These are phyloP conservation scores for Microdochium paspali DNA, from an alignment of 2,329 filamentous ascomycete genomes.

Conservation along the genomic window DNA sequence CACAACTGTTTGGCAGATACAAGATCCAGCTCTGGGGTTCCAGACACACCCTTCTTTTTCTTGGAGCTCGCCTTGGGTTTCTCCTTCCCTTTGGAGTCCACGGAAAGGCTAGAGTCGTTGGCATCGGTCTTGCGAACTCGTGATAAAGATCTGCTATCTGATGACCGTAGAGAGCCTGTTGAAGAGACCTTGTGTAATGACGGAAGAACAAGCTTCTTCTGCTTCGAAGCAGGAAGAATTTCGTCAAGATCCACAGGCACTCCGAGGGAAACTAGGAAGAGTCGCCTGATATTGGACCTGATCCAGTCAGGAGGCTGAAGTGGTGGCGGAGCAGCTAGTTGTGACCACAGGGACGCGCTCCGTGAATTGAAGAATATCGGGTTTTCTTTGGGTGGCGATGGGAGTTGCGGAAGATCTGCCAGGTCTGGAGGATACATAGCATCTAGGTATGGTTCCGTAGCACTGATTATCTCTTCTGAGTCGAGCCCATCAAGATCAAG, in stretches of 20 bases:
- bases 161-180: conserved; percentile 43
- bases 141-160: conserved; percentile 40
- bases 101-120: conserved; percentile 47
- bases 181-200: conserved; percentile 45
- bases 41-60: conserved; percentile 12
- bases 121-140: conserved; percentile 34
- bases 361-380: conserved; percentile 75
- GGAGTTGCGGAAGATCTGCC: conserved; percentile 39
- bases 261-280: conserved; percentile 91
- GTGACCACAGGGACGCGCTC: conserved; percentile 88
- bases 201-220: conserved; percentile 92
- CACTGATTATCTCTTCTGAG: conserved; percentile 48
- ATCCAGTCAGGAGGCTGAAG: conserved; percentile 97
- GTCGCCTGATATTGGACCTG: conserved; percentile 82
- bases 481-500: conserved; percentile 57
- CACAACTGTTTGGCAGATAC: conserved; percentile 71
- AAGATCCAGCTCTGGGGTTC: conserved; percentile 69
- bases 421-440: conserved; percentile 53
- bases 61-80: conserved; percentile 24
- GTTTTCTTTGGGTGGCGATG: conserved; percentile 41
- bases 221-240: conserved; percentile 91
- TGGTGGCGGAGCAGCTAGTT: conserved; percentile 88
- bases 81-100: conserved; percentile 50
- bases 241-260: conserved; percentile 96
- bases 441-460: conserved; percentile 57